Percentiles rank a stretch among this genome's conserved stretches.
Conservation (phyloP, 1,139 yeast genomes). For the Hyphopichia khmerensis region DNA sequence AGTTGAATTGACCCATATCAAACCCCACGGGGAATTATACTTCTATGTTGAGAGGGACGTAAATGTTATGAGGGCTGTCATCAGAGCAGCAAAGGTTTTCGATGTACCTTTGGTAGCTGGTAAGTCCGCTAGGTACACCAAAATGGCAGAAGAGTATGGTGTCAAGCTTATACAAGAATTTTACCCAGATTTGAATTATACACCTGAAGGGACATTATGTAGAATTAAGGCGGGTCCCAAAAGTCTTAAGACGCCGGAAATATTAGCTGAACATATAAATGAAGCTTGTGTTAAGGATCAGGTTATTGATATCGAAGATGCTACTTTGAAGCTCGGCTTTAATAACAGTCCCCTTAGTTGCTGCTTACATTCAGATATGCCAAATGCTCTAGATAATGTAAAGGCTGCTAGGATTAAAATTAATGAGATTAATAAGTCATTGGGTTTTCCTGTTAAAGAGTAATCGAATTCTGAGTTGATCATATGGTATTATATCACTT, state of each 20-base stretch:
- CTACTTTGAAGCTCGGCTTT: slow-evolving; percentile 21
- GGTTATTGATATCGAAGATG: slow-evolving; percentile 17
- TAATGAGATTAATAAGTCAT: slow-evolving; percentile 19
- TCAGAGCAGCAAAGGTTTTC: slow-evolving; percentile 33
- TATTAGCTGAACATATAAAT: slow-evolving; percentile 22
- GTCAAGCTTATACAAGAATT: slow-evolving; percentile 35
- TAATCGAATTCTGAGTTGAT: no score
- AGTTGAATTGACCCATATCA: slow-evolving; percentile 27
- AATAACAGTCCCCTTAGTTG: slow-evolving; percentile 26
- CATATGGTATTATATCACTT: no score
- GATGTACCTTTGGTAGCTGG: slow-evolving; percentile 31
- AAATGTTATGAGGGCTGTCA: slow-evolving; percentile 30
- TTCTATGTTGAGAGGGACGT: slow-evolving; percentile 34
- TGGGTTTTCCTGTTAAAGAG: neutral
- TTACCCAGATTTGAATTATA: slow-evolving; percentile 35
- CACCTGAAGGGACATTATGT: slow-evolving; percentile 25
- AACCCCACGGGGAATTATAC: slow-evolving; percentile 38
- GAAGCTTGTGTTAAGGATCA: slow-evolving; percentile 21
- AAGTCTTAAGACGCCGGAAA: slow-evolving; percentile 25
- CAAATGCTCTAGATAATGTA: slow-evolving; percentile 31
- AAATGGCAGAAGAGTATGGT: slow-evolving; percentile 24
- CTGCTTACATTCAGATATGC: slow-evolving; percentile 39
- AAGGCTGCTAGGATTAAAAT: slow-evolving; percentile 26
- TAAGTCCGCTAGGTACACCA: slow-evolving; percentile 20
- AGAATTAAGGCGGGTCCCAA: slow-evolving; percentile 20